Evolutionary conservation across 2,329 filamentous ascomycete species (phyloP), one percentile per base, ranked within the genome.

Genomic region (Fusarium mangiferae): DNA sequence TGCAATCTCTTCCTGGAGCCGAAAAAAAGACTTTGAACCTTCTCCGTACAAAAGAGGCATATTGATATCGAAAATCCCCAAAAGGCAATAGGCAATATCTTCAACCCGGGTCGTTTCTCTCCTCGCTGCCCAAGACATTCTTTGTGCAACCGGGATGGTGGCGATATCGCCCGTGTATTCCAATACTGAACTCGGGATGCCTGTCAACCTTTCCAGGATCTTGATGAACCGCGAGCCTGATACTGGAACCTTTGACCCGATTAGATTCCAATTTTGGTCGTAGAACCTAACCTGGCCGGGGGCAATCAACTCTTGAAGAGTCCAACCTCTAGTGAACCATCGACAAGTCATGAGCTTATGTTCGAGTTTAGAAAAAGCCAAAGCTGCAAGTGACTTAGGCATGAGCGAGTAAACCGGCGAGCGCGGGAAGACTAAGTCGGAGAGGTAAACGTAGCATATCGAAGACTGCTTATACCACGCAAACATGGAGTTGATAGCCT

Each of bases 81-180:
- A 0, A 26, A 45, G 44, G 20, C 44, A 45, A 26, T 45, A 45
- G 11, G 44, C 44, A 6, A 45, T 26, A 4, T 45, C 44, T 26
- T 45, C 44, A 45, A 26, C 1, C 12, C 44, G 24, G 5, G 44
- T 46, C 1, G 44, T 46, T 46, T 46, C 44, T 20, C 44, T 26
- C 0, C 44, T 0, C 4, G 44, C 44, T 0, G 44, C 44, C 44
- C 44, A 46, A 9, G 44, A 46, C 24, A 46, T 46, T 20, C 44
- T 26, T 26, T 46, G 44, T 3, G 44, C 24, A 45, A 26, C 44
- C 1, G 44, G 24, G 44, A 45, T 26, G 1, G 24, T 26, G 6
- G 17, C 24, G 2, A 45, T 45, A 20, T 45, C 7, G 1, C 0
- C 6, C 7, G 9, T 45, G 12, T 45, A 26, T 20, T 26, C 44